Evolutionary conservation across 2,329 filamentous ascomycete species (phyloP).

Genomic region (Aspergillus melleus): DNA sequence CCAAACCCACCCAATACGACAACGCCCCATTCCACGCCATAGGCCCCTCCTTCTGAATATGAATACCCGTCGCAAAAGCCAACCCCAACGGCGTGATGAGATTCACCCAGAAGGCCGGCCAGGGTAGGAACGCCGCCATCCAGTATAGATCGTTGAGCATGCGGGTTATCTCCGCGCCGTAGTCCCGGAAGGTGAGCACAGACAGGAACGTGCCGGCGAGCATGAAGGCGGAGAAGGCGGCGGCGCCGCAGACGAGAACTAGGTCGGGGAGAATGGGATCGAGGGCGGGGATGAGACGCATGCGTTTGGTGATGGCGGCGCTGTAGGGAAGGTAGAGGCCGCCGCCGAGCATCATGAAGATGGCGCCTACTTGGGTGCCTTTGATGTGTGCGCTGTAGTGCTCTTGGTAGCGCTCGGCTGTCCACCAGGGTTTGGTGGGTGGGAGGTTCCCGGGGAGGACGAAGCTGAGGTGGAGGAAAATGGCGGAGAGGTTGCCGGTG

Average conservation of each 20-base stretch:
- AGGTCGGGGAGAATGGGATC: background rate
- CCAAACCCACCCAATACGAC: too few relatives aligned
- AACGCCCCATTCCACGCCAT: background rate
- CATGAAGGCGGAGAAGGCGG: background rate
- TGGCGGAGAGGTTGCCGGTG: background rate
- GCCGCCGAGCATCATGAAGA: background rate
- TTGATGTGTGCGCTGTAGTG: background rate
- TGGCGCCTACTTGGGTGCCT: background rate
- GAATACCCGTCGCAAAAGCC: background rate
- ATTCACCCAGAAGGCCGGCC: background rate
- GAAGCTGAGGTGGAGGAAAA: background rate
- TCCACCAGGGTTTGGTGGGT: background rate
- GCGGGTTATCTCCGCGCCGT: background rate
- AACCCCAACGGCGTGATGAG: background rate
- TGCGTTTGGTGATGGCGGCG: background rate
- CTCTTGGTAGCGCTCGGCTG: background rate
- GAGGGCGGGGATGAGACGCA: background rate
- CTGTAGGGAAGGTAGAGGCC: background rate
- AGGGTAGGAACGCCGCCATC: background rate
- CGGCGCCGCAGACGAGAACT: background rate
- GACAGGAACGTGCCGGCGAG: background rate
- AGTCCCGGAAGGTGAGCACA: background rate
- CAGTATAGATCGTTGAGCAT: background rate
- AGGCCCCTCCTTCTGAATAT: background rate
- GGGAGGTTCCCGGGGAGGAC: background rate